Evolutionary conservation across 2,329 filamentous ascomycete genomes (phyloP), one percentile per base, ranked within the genome.

Genomic region (Trichoderma polysporum): DNA sequence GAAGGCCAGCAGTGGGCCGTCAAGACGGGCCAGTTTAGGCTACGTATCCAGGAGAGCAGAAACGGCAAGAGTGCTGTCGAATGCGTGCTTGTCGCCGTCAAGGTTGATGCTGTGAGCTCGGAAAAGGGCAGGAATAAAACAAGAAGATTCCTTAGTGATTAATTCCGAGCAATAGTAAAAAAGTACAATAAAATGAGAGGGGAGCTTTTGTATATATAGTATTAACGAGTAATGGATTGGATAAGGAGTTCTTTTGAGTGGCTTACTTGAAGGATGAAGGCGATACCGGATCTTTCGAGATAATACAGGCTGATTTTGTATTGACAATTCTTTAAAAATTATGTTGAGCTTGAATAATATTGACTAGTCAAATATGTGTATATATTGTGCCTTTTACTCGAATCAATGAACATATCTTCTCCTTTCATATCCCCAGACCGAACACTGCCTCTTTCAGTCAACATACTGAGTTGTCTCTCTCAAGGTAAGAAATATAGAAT

Each of bases 31-130:
- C 90, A 92, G 76, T 94, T 91, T 90, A 83, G 90, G 67, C 75
- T 93, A 70, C 83, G 86, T 49, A 86, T 96, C 31, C 88, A 90
- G 73, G 77, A 77, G 15, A 75, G 78, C 2, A 78, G 73, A 66
- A 81, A 78, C 58, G 83, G 84, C 57, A 87, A 84, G 73, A 81
- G 80, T 41, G 81, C 82, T 2, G 83, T 90, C 66, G 90, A 94
- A 78, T 90, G 92, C 67, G 84, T 92, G 25, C 83, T 97, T 58
- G 83, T 91, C 17, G 91, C 88, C 0, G 91, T 94, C 37, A 93
- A 91, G 77, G 75, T 97, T 29, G 91, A 96, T 71, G 90, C 89
- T 0, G 85, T 88, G 71, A 90, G 84, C 62, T 84, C 83, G 8
- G 88, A 94, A 77, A 81, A 83, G 69, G 84, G 84, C 12, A 85